A percentile compares a stretch with the other conserved stretches of the same genome.
Evolutionary conservation across 2,329 filamentous ascomycete genomes (phyloP).

Genomic region (Endoconidiophora laricicola): DNA sequence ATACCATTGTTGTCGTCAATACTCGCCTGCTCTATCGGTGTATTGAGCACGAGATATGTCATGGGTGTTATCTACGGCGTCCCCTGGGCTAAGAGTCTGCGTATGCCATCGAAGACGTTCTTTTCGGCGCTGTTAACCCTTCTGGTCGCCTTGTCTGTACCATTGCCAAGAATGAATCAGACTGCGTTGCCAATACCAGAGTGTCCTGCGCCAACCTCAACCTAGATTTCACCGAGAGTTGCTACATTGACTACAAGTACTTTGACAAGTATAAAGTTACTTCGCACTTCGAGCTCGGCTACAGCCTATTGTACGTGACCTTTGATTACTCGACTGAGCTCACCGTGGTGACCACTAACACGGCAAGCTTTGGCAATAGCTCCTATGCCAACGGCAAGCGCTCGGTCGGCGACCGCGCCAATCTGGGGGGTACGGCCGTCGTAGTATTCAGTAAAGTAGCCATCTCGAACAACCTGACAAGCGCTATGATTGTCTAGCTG

Average conservation of each 20-base stretch:
- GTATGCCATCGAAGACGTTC: constrained; percentile 33
- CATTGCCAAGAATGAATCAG: constrained; percentile 35
- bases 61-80: constrained; percentile 46
- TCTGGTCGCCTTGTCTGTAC: constrained; percentile 47
- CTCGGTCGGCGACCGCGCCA: constrained; percentile 33
- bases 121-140: constrained; percentile 40
- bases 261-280: constrained; percentile 32
- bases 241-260: constrained; percentile 37
- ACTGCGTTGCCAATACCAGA: constrained; percentile 38
- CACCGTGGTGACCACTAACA: constrained; percentile 18
- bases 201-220: constrained; percentile 32
- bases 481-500: constrained; percentile 36
- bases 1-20: constrained; percentile 48
- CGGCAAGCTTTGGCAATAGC: constrained; percentile 21
- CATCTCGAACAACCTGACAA: constrained; percentile 34
- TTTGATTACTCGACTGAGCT: constrained; percentile 34
- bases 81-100: constrained; percentile 49
- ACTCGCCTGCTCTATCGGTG: constrained; percentile 45
- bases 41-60: constrained; percentile 44
- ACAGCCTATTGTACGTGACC: constrained; percentile 37
- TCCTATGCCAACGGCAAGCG: constrained; percentile 17
- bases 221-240: constrained; percentile 33
- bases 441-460: constrained; percentile 29
- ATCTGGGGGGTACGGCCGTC: constrained; percentile 35
- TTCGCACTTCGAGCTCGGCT: constrained; percentile 39